Evolutionary conservation across 2,329 filamentous ascomycete genomes (phyloP), one percentile per base, ranked within the genome.

Genomic region (Ophiostoma tasmaniense): DNA sequence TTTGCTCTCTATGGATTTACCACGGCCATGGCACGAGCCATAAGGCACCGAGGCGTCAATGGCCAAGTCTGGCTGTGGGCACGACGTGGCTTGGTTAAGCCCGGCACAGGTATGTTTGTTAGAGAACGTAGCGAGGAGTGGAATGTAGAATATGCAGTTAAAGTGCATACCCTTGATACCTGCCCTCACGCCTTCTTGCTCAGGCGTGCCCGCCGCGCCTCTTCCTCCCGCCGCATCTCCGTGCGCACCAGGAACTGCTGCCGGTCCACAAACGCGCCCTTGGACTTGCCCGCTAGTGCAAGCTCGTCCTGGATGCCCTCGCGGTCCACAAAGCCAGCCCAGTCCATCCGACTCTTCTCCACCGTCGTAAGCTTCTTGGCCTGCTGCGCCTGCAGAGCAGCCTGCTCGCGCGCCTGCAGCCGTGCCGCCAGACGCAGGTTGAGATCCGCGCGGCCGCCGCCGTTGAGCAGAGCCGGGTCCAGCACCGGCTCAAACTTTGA

Each of bases 331-430:
- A 85, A 90, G 14, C 87, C 87, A 2, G 88, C 88, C 88, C 88
- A 90, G 77, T 90, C 88, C 84, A 90, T 88, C 67, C 87, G 83
- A 74, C 87, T 89, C 82, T 90, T 90, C 78, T 90, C 87, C 20
- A 90, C 86, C 20, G 87, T 89, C 75, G 88, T 90, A 73, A 90
- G 80, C 75, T 90, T 90, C 81, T 85, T 87, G 66, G 86, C 83
- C 70, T 83, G 81, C 20, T 81, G 81, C 62, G 35, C 30, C 22
- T 66, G 61, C 30, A 67, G 65, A 3, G 64, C 66, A 1, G 69
- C 52, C 37, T 50, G 75, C 74, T 81, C 83, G 67, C 80, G 81
- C 66, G 83, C 80, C 73, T 80, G 79, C 67, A 83, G 78, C 50
- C 83, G 77, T 50, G 80, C 78, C 11, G 81, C 78, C 72, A 87